Base-by-base conservation (phyloP, 805 yeast species). In the Starmerella bacillaris region DNA sequence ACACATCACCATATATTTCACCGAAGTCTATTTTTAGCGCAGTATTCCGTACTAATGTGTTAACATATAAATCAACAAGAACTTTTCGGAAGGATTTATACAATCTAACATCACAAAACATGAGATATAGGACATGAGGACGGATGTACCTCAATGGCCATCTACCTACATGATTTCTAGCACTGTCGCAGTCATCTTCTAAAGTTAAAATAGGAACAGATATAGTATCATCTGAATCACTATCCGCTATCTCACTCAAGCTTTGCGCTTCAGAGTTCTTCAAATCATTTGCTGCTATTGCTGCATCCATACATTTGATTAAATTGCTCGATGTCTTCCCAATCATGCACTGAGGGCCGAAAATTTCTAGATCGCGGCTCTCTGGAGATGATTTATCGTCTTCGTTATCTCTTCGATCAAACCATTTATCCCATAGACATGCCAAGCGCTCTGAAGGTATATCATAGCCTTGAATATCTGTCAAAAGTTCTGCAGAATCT, bases 1-100 rank as follows among this genome's bases (percentile, higher is more conserved):
- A 86, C 0, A 82, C 60, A 45, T 82, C 92, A 29, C 82, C 77
- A 49, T 82, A 83, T 46, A 82, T 86, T 27, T 68, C 66, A n/a
- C 77, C 73, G 27, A 78, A 58, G n/a, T 74, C 51, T 21, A 64
- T 53, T 48, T 73, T 74, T 50, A 63, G 74, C 11, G 54, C 57
- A 33, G 64, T 53, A 47, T 72, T 72, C 11, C 79, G 68, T 14
- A 79, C 70, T 39, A 80, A 55, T 0, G 75, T 66, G 0, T 74
- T 63, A 27, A 77, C 67, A 49, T 70, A 75, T 38, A 79, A 55
- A 43, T 72, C 79, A 39, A 76, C 78, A 11, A 78, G 56, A 5
- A 60, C 52, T 0, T 58, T 48, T 30, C 93, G 61, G 4, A 75
- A 56, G 0, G 66, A 51, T 48, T 72, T 78, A 76, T 83, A 76